Base-by-base conservation (phyloP, 1,284 basidiomycete genomes). In the Chalciporus sp. region DNA sequence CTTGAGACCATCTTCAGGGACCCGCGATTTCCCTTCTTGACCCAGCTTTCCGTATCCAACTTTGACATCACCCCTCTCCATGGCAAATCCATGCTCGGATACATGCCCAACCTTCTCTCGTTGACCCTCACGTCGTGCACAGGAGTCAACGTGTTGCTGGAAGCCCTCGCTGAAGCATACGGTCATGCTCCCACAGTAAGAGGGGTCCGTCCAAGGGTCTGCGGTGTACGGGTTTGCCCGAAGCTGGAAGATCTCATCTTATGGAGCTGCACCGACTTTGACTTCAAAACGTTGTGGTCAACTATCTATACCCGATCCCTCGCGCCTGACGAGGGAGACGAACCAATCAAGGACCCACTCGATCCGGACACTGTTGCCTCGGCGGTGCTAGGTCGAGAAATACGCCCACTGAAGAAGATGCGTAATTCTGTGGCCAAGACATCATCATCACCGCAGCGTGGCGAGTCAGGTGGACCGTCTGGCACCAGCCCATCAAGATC, bases 201-300 rank as follows among this genome's bases (percentile, higher is more conserved):
- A 42, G 53, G 57, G 12, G 19, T 47, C 47, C 53, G 49, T 27
- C 49, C 53, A 17, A 56, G 52, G 49, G 31, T 44, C 52, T 57
- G 61, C 53, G 63, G 61, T 57, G 70, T 68, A 60, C 72, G 68
- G 69, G 73, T 76, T 44, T 84, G 83, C 60, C 78, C 82, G 17
- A 70, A 70, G 14, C 71, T 84, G 46, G 76, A 78, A 58, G 71
- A 74, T 17, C 66, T 84, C 35, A 70, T 76, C 26, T 70, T 85
- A 49, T 80, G 76, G 76, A 71, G 71, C 47, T 84, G 81, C 63
- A 54, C 65, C 39, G 78, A 81, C 59, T 65, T 82, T 50, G 61
- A 71, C 37, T 70, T 76, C 41, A 56, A 48, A 35, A 62, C 61
- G 20, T 63, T 81, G 48, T 65, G 68, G 50, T 67, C 59, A 12